Evolutionary conservation across 345 rosid genomes (phyloP), one percentile per base, ranked within the genome.

Genomic region (Viola odorata): DNA sequence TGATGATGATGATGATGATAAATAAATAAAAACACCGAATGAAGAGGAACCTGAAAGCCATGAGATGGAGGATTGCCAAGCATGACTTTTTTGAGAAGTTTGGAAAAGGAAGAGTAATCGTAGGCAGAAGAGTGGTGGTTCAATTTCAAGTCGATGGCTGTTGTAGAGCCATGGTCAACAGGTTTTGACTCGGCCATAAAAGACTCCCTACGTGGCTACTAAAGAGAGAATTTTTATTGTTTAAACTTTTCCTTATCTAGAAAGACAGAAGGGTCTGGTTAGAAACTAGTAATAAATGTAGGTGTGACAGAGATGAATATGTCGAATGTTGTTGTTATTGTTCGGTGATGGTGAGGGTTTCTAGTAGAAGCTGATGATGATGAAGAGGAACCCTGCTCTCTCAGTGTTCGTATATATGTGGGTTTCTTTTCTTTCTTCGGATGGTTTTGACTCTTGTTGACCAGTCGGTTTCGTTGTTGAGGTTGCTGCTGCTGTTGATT

Each of bases 11-110:
- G n/a, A 39, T 9, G 39, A 55, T 6, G 15, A 39, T 8, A 3
- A 37, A 17, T 1, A 15, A 55, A 6, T 55, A 37, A 17, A 12
- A 5, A 47, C 3, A 5, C 10, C 8, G 9, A 14, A 13, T 53
- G n/a, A 17, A 9, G n/a, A 8, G n/a, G 13, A 12, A 58, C 70
- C 64, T 66, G 58, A 37, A 51, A 51, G 36, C 39, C 16, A 40
- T 49, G 17, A 65, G 11, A 36, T 7, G 70, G 12, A 37, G 70
- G 45, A 37, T 51, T 58, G 45, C 23, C 5, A 44, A 41, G 36
- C 53, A 66, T 23, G 13, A 66, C 58, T 15, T 17, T 41, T 58
- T 37, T 52, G 37, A 66, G 64, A 3, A 58, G 58, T 42, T 47
- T 47, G 50, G 50, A 47, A 11, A 47, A 6, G 50, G 50, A 47